These are phyloP conservation scores for Penicillium corylophilum DNA, from an alignment of 2,329 filamentous ascomycete genomes.

Conservation along the genomic window DNA sequence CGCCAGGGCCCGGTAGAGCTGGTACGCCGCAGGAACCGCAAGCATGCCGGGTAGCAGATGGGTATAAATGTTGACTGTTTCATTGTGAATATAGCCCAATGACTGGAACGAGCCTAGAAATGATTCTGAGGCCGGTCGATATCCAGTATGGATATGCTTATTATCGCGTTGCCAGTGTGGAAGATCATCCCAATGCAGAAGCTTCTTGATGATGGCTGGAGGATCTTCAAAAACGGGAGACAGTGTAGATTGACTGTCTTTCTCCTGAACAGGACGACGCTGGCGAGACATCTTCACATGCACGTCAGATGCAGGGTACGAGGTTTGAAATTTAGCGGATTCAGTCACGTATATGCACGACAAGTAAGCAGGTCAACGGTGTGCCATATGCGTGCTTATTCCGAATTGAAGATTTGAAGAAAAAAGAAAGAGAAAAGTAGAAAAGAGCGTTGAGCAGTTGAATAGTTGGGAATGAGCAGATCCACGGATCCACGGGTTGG, in stretches of 20 bases:
- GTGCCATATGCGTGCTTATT: neutral
- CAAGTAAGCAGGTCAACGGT: constrained; percentile 10
- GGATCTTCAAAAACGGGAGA: constrained; percentile 27
- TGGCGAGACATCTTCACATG: constrained; percentile 35
- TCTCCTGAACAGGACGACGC: constrained; percentile 29
- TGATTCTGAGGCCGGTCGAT: constrained; percentile 63
- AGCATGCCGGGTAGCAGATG: constrained; percentile 67
- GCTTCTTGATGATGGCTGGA: constrained; percentile 30
- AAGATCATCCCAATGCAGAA: constrained; percentile 53
- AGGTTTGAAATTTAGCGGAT: constrained; percentile 12
- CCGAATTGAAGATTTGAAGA: neutral
- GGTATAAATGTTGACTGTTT: constrained; percentile 70
- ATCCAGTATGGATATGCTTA: constrained; percentile 66
- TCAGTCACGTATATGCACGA: constrained; percentile 14
- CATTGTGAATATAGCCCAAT: constrained; percentile 65
- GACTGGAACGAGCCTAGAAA: constrained; percentile 59
- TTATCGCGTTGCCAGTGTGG: constrained; percentile 63
- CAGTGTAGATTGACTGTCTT: constrained; percentile 23
- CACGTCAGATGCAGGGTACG: constrained; percentile 17
- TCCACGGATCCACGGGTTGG: constrained; percentile 16
- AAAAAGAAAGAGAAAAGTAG: constrained; percentile 3
- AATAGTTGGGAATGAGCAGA: constrained; percentile 25
- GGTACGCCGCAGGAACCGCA: constrained; percentile 53
- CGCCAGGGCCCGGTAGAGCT: constrained; percentile 58
- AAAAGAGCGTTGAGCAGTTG: constrained; percentile 25